phyloP scores from a whole-genome alignment of 805 yeast genomes.

The Priceomyces medius region DNA sequence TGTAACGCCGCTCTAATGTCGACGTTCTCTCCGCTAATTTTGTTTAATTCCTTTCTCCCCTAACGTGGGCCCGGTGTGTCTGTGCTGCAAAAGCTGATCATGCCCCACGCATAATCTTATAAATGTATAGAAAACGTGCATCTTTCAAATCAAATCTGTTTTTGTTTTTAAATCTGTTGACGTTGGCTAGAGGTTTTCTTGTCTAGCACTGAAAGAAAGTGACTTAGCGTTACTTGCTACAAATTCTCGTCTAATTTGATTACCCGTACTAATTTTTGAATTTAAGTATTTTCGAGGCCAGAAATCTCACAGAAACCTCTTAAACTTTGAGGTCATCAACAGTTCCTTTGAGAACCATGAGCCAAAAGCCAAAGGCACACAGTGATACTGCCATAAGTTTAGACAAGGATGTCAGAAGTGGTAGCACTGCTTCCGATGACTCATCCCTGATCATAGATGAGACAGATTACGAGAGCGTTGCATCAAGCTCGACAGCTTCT shows the following conservation, averaged over 20 bases:
- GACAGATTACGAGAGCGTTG: neutral
- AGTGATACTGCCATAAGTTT: neutral
- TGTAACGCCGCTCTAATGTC: too few species aligned
- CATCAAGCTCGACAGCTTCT: conserved; percentile 1
- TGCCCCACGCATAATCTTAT: too few species aligned
- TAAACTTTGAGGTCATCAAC: conserved; percentile 32
- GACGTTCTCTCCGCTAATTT: too few species aligned
- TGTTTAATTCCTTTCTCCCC: too few species aligned
- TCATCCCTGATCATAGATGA: neutral
- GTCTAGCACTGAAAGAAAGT: too few species aligned
- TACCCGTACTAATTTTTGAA: neutral
- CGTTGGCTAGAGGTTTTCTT: too few species aligned
- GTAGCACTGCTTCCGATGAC: neutral
- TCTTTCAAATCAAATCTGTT: too few species aligned
- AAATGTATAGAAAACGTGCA: too few species aligned
- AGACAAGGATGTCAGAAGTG: neutral
- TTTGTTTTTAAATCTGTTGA: too few species aligned
- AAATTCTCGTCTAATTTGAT: neutral
- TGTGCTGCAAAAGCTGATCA: too few species aligned
- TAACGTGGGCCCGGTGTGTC: too few species aligned
- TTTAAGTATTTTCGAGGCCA: neutral
- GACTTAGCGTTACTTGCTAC: too few species aligned
- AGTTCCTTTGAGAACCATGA: conserved; percentile 7
- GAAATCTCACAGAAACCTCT: conserved; percentile 40
- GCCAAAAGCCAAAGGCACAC: neutral